Conservation (phyloP, 2,329 filamentous ascomycete species). For the Arthrobotrys iridis region DNA sequence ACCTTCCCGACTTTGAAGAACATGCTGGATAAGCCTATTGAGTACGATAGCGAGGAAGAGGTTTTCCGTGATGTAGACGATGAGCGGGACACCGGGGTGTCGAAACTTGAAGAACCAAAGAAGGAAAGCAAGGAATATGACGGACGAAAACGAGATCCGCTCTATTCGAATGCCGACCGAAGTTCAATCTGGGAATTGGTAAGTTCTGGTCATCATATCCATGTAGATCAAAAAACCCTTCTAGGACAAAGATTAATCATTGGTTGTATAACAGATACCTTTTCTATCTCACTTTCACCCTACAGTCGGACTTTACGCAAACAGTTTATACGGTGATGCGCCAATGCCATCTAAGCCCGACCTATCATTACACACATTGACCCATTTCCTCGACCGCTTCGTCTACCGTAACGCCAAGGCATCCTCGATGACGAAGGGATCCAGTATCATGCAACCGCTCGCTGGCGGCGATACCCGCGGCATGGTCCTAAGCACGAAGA, state of each 20-base stretch:
- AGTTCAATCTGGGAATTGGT: conserved; percentile 94
- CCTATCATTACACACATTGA: conserved; percentile 85
- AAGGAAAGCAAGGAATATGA: conserved; percentile 71
- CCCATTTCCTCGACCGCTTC: conserved; percentile 96
- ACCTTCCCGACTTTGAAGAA: conserved; percentile 82
- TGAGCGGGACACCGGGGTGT: conserved; percentile 63
- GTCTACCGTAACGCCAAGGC: conserved; percentile 95
- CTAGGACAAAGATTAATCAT: background rate
- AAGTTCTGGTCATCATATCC: conserved; percentile 60
- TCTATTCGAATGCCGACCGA: conserved; percentile 86
- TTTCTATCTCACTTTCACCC: conserved; percentile 88
- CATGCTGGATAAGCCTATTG: conserved; percentile 82
- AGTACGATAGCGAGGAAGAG: conserved; percentile 76
- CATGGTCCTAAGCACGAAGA: conserved; percentile 68
- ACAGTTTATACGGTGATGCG: conserved; percentile 74
- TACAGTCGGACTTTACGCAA: conserved; percentile 85
- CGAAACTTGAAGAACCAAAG: conserved; percentile 45
- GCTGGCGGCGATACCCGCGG: conserved; percentile 69
- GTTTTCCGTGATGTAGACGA: conserved; percentile 75
- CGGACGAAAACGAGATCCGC: conserved; percentile 85
- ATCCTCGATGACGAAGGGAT: conserved; percentile 72
- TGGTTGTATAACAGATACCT: conserved; percentile 65
- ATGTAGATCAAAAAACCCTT: background rate
- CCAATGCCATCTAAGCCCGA: conserved; percentile 87
- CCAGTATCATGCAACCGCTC: conserved; percentile 96